Conservation (phyloP, 768 basidiomycete genomes). For the Pleurotus tuber-regium region DNA sequence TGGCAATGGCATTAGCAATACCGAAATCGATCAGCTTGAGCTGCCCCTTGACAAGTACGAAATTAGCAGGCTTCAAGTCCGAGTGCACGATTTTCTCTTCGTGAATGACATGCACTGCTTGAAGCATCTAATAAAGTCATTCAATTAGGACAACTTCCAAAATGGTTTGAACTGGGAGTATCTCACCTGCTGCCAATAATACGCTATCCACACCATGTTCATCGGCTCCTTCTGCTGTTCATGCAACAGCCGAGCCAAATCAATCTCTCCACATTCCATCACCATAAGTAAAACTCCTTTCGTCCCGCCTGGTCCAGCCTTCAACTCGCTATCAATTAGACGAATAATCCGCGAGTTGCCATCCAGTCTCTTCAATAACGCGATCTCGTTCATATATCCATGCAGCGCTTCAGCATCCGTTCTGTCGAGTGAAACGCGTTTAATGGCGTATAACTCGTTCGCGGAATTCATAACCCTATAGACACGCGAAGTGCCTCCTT, state of each 20-base stretch:
- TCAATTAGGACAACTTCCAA: neutral
- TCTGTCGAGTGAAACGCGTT: slow-evolving; percentile 87
- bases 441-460: slow-evolving; percentile 85
- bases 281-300: slow-evolving; percentile 81
- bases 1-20: slow-evolving; percentile 98
- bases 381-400: slow-evolving; percentile 96
- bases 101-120: slow-evolving; percentile 98
- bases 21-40: slow-evolving; percentile 99
- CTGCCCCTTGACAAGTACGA: slow-evolving; percentile 92
- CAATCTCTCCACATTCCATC: slow-evolving; percentile 97
- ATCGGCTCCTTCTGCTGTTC: slow-evolving; percentile 83
- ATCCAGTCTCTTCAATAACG: slow-evolving; percentile 86
- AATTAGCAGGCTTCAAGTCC: slow-evolving; percentile 97
- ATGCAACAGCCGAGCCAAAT: slow-evolving; percentile 78
- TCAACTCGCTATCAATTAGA: slow-evolving; percentile 88
- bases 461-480: slow-evolving; percentile 81
- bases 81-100: slow-evolving; percentile 99
- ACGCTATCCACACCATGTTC: slow-evolving; percentile 92
- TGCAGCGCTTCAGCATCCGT: slow-evolving; percentile 86
- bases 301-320: slow-evolving; percentile 62
- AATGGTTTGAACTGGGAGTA: neutral
- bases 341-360: slow-evolving; percentile 93
- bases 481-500: slow-evolving; percentile 94
- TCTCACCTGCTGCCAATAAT: slow-evolving; percentile 95
- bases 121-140: slow-evolving; percentile 71